phyloP scores from a whole-genome alignment of 169 alveolate species.

The Plasmodium gallinaceum region DNA sequence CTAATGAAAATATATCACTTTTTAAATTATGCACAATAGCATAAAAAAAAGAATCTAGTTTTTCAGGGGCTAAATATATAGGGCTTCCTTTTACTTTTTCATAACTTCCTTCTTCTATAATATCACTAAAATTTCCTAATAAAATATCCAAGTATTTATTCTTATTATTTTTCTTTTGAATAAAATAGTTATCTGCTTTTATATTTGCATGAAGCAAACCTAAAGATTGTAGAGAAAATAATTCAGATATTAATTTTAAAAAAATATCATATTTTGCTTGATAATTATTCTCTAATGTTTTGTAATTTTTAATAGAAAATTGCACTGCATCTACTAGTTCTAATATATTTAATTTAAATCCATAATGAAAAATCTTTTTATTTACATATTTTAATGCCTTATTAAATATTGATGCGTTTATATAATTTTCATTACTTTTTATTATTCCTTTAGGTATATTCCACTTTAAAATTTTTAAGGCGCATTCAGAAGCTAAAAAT shows the following conservation, averaged over 20 bases:
- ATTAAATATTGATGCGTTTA: conserved; percentile 23
- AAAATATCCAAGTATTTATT: conserved; percentile 3
- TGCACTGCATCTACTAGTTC: conserved; percentile 18
- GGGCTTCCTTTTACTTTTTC: conserved; percentile 50
- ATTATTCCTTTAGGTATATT: conserved; percentile 49
- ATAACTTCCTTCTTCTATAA: conserved; percentile 48
- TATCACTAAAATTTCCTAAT: conserved; percentile 21
- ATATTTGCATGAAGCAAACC: conserved; percentile 54
- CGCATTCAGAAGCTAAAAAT: conserved; percentile 39
- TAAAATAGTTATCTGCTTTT: conserved; percentile 38
- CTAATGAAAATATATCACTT: conserved; percentile 65
- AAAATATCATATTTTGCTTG: conserved; percentile 46
- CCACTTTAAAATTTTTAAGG: conserved; percentile 45
- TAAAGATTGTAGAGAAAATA: conserved; percentile 38
- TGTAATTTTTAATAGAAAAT: conserved; percentile 16
- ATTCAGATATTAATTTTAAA: conserved; percentile 26
- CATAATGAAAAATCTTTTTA: conserved; percentile 33
- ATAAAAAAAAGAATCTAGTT: conserved; percentile 36
- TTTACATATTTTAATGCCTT: conserved; percentile 6
- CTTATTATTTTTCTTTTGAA: conserved; percentile 3
- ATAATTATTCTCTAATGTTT: conserved; percentile 1
- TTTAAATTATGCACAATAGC: conserved; percentile 27
- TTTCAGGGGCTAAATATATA: conserved; percentile 48
- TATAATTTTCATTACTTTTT: conserved; percentile 36
- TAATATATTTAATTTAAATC: conserved; percentile 28